Base-by-base conservation (phyloP, 2,329 filamentous ascomycete genomes). In the Colletotrichum sp. region DNA sequence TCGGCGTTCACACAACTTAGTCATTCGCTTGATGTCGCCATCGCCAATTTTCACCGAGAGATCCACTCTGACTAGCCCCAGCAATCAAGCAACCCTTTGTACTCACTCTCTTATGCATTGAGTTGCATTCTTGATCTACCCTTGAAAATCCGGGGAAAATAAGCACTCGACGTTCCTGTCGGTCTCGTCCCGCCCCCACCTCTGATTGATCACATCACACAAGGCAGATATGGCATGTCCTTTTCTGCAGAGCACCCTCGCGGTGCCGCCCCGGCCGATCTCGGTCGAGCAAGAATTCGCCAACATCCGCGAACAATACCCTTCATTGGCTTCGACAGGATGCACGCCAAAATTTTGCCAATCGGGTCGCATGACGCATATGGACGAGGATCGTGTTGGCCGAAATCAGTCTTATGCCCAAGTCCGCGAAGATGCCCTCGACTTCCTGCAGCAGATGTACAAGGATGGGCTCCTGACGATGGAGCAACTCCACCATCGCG, bases 351-450 rank as follows among this genome's bases (percentile, higher is more conserved):
- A 49, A 34, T 76, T 76, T 16, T 76, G 73, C n/a, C 73, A 76
- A 34, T 76, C 73, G 6, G 73, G 73, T 10, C 63, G 73, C 32
- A 76, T 76, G 73, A 76, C 64, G 21, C 73, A 76, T n/a, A 39
- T 65, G 64, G 73, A 76, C 64, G 73, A 76, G n/a, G 73, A 76
- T 30, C 73, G 73, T 18, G 73, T 76, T 16, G 73, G 73, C 34
- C 57, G 71, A 21, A 76, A 76, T 13, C 73, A 76, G 73, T 73
- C 70, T 18, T 76, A 76, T 24, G 34, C 73, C 34, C 73, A 76
- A 63, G 70, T 76, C 70, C 73, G 73, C 73, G 73, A 76, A 21
- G 73, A 76, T 60, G 73, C 73, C 7, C 73, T 76, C 34, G 70
- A 76, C 64, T 73, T 76, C 8, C 36, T 76, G 30, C 73, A 73